These are phyloP conservation scores for Kalanchoe fedtschenkoi DNA, from an alignment of 164 flowering plant genomes.

Conservation along the genomic window DNA sequence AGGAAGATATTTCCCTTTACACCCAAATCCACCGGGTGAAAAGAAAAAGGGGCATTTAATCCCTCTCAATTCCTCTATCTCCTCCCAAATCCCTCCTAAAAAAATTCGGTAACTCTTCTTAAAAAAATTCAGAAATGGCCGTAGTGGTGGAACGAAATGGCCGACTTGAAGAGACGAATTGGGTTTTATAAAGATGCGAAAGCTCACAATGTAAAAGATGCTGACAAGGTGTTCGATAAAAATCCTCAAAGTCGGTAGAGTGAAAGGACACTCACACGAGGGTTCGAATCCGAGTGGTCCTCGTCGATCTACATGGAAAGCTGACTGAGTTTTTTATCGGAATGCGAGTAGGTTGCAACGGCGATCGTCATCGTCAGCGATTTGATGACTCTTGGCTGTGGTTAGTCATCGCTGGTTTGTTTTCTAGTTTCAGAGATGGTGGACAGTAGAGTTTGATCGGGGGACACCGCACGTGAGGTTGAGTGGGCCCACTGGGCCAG, in stretches of 20 bases:
- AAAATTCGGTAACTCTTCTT: no score
- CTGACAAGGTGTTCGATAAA: not conserved
- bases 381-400: not conserved
- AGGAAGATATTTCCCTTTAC: no score
- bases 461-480: no score
- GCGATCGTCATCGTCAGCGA: not conserved
- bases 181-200: not conserved
- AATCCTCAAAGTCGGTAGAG: not conserved
- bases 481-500: no score
- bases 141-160: not conserved
- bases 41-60: no score
- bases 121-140: no score
- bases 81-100: no score
- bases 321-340: slow-evolving; percentile 4
- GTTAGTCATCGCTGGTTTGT: no score
- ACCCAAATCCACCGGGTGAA: no score
- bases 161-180: not conserved
- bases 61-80: not conserved
- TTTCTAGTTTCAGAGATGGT: no score
- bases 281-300: not conserved
- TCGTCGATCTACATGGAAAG: not conserved
- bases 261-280: not conserved
- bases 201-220: not conserved
- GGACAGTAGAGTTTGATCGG: no score
- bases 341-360: not conserved